phyloP scores from a whole-genome alignment of 306 rosid species.

The Lablab purpureus region DNA sequence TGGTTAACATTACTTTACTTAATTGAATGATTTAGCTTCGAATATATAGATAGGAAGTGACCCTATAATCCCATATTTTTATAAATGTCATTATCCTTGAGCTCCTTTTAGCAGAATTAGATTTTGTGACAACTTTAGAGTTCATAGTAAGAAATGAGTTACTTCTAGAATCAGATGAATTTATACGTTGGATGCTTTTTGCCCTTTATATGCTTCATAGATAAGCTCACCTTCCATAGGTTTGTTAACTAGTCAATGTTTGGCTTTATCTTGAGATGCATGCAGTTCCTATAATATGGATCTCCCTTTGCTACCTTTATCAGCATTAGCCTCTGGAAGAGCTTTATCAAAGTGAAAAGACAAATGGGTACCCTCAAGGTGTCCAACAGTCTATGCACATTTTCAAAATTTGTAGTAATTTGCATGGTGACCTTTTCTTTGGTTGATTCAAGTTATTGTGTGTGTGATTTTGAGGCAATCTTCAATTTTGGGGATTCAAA shows the following conservation, averaged over 20 bases:
- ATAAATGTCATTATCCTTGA: background rate
- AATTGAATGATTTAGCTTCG: constrained; percentile 6
- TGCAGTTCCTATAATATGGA: background rate
- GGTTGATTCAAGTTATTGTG: constrained; percentile 21
- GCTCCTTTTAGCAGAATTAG: background rate
- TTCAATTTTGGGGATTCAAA: constrained; percentile 52
- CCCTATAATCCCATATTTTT: background rate
- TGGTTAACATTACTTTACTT: background rate
- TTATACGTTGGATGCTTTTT: background rate
- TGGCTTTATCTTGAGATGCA: background rate
- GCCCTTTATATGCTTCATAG: constrained; percentile 17
- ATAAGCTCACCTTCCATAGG: background rate
- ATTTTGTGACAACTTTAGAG: background rate
- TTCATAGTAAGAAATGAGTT: background rate
- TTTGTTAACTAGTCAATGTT: constrained; percentile 36
- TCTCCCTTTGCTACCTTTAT: background rate
- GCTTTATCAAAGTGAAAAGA: background rate
- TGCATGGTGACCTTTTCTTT: background rate
- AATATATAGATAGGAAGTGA: background rate
- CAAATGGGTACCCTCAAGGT: constrained; percentile 8
- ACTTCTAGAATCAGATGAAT: constrained; percentile 13
- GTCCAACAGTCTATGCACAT: background rate
- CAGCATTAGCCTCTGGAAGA: background rate
- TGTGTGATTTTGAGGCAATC: constrained; percentile 68
- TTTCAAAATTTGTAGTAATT: constrained; percentile 1